phyloP scores from a whole-genome alignment of 2,329 filamentous ascomycete species.

The Dactylonectria macrodidyma region DNA sequence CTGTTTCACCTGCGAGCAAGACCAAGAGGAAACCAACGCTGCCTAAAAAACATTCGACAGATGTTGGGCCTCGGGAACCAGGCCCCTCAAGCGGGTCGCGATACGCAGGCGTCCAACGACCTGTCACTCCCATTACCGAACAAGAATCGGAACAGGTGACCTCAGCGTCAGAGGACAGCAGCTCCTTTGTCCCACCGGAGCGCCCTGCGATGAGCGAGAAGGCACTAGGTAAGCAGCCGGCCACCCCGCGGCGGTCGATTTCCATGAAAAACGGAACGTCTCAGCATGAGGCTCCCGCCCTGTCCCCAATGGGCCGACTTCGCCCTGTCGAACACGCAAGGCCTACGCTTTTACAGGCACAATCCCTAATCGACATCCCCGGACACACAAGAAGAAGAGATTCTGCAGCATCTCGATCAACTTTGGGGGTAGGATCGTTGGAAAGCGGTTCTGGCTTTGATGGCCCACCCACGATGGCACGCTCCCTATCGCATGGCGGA shows the following conservation, averaged over 20 bases:
- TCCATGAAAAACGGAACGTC: slow-evolving; percentile 33
- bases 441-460: slow-evolving; percentile 39
- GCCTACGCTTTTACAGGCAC: slow-evolving; percentile 40
- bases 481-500: slow-evolving; percentile 52
- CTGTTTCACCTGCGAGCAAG: slow-evolving; percentile 59
- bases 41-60: slow-evolving; percentile 59
- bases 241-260: slow-evolving; percentile 35
- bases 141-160: slow-evolving; percentile 26
- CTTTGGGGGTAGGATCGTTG: slow-evolving; percentile 41
- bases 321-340: slow-evolving; percentile 33
- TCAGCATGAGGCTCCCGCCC: slow-evolving; percentile 22
- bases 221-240: slow-evolving; percentile 65
- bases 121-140: slow-evolving; percentile 50
- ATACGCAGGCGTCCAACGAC: slow-evolving; percentile 43
- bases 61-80: slow-evolving; percentile 51
- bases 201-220: slow-evolving; percentile 58
- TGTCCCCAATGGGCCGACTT: slow-evolving; percentile 28
- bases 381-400: slow-evolving; percentile 39
- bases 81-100: slow-evolving; percentile 43
- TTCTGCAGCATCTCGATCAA: slow-evolving; percentile 42
- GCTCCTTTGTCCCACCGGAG: slow-evolving; percentile 22
- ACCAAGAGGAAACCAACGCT: slow-evolving; percentile 64
- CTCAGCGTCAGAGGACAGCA: slow-evolving; percentile 16
- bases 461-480: slow-evolving; percentile 47
- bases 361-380: slow-evolving; percentile 44